Conservation (phyloP, 345 rosid genomes). For the Hevea brasiliensis region DNA sequence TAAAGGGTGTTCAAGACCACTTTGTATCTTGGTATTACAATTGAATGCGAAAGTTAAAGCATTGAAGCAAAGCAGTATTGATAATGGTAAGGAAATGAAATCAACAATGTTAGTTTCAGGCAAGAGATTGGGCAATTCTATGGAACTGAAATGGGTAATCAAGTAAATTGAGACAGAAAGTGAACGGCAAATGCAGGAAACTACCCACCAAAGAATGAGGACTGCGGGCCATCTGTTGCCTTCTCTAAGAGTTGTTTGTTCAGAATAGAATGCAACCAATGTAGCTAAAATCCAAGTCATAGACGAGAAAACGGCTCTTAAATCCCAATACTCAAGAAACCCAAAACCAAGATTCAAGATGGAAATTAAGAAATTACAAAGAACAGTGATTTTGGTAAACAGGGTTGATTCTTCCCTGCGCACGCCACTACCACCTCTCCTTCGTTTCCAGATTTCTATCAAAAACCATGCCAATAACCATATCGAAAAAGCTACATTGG, state of each 20-base stretch:
- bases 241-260: conserved; percentile 18
- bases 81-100: conserved; percentile 43
- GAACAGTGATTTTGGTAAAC: conserved; percentile 13
- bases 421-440: conserved; percentile 12
- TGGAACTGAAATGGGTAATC: conserved; percentile 24
- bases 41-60: conserved; percentile 12
- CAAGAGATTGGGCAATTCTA: conserved; percentile 22
- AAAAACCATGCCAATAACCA: conserved; percentile 31
- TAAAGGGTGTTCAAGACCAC: too few species aligned
- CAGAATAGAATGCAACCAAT: conserved; percentile 27
- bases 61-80: conserved; percentile 36
- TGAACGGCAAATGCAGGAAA: conserved; percentile 28
- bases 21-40: too few species aligned
- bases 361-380: conserved; percentile 34
- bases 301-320: conserved; percentile 14
- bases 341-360: conserved; percentile 37
- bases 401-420: neutral
- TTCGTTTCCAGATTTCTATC: conserved; percentile 18
- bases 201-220: conserved; percentile 55
- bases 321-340: conserved; percentile 33
- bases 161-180: conserved; percentile 30
- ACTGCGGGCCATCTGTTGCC: conserved; percentile 45
- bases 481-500: conserved; percentile 31
- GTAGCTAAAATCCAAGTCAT: conserved; percentile 47
- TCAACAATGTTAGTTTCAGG: conserved; percentile 38